These are phyloP conservation scores for Epichloe hybrida DNA, from an alignment of 2,329 filamentous ascomycete species.

Conservation along the genomic window DNA sequence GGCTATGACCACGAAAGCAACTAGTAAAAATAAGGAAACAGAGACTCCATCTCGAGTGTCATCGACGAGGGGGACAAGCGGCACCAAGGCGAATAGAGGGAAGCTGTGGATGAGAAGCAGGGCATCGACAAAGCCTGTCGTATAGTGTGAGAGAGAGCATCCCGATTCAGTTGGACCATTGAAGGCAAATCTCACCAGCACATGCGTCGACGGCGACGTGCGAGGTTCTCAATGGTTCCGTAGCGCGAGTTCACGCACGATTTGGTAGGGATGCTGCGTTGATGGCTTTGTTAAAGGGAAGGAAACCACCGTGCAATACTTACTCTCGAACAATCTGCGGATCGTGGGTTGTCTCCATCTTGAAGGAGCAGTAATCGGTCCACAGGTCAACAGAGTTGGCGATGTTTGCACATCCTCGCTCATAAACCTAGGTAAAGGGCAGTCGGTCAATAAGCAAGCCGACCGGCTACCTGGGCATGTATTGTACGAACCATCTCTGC, in stretches of 20 bases:
- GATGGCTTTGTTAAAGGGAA: conserved; percentile 49
- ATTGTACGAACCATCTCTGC: conserved; percentile 72
- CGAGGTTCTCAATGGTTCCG: conserved; percentile 18
- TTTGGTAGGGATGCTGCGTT: conserved; percentile 28
- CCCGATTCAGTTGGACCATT: conserved; percentile 41
- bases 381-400: conserved; percentile 90
- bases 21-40: conserved; percentile 28
- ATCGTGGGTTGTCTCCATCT: conserved; percentile 93
- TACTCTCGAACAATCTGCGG: conserved; percentile 97
- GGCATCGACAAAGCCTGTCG: conserved; percentile 45
- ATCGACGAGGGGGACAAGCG: conserved; percentile 21
- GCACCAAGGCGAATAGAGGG: conserved; percentile 18
- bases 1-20: conserved; percentile 35
- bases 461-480: background rate
- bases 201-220: conserved; percentile 24
- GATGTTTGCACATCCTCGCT: conserved; percentile 86
- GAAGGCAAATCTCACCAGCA: conserved; percentile 61
- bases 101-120: conserved; percentile 24
- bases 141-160: conserved; percentile 52
- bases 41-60: conserved; percentile 10
- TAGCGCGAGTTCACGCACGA: conserved; percentile 23
- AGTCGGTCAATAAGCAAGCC: conserved; percentile 1
- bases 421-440: conserved; percentile 55
- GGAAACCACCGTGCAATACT: conserved; percentile 58
- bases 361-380: conserved; percentile 96